Evolutionary conservation across 31 red algal genomes (phyloP).

Genomic region (Asparagopsis taxiformis): DNA sequence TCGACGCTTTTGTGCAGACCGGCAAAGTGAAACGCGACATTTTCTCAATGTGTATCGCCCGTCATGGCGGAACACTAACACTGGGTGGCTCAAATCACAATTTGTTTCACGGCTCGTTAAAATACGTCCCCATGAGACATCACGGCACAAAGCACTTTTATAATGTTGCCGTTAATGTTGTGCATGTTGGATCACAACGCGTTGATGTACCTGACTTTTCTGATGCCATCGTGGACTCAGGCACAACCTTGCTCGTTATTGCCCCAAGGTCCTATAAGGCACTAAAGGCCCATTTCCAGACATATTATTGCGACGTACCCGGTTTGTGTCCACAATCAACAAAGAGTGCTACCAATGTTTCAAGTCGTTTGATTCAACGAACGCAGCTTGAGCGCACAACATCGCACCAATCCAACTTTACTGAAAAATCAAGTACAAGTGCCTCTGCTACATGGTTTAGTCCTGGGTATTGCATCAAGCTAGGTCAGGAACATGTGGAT

Average conservation of each 20-base stretch:
- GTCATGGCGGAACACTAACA: slow-evolving; percentile 61
- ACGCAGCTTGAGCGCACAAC: too few species aligned
- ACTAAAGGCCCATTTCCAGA: slow-evolving; percentile 71
- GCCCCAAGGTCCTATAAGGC: slow-evolving; percentile 49
- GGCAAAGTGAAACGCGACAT: slow-evolving; percentile 66
- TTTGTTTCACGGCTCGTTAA: slow-evolving; percentile 50
- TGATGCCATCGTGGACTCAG: slow-evolving; percentile 84
- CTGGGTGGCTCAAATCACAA: slow-evolving; percentile 71
- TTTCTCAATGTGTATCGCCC: slow-evolving; percentile 68
- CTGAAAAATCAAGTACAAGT: not conserved
- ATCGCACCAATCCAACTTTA: too few species aligned
- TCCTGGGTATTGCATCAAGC: slow-evolving; percentile 64
- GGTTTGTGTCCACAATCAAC: slow-evolving; percentile 51
- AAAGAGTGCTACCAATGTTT: not conserved
- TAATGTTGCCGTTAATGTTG: slow-evolving; percentile 47
- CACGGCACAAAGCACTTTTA: slow-evolving; percentile 45
- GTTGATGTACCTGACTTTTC: slow-evolving; percentile 56
- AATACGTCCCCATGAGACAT: slow-evolving; percentile 69
- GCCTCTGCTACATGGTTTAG: slow-evolving; percentile 64
- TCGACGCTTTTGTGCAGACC: slow-evolving; percentile 68
- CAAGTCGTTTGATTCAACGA: not conserved
- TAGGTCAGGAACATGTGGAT: slow-evolving; percentile 52
- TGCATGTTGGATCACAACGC: slow-evolving; percentile 24
- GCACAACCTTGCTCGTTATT: slow-evolving; percentile 82
- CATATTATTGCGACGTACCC: slow-evolving; percentile 80